Percentiles rank a stretch among this genome's conserved stretches.
Evolutionary conservation across 148 eudicot genomes (phyloP).

Genomic region (Bassia scoparia): DNA sequence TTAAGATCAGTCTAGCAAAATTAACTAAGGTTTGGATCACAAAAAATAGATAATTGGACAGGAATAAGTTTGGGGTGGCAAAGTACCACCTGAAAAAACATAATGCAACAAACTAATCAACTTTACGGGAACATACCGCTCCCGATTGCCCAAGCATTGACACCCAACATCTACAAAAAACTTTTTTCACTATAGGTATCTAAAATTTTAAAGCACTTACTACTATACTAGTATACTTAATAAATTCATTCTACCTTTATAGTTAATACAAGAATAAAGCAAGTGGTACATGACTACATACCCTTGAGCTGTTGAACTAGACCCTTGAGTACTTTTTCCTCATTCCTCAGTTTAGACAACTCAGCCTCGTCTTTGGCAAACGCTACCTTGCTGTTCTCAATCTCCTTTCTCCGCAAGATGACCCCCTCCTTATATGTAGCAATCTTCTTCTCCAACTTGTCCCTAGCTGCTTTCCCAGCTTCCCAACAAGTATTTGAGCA

Average conservation of each 20-base stretch:
- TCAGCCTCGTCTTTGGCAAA: constrained; percentile 75
- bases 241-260: background rate
- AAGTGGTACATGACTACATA: constrained; percentile 24
- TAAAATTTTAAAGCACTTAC: too few species aligned
- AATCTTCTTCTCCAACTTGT: constrained; percentile 78
- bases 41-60: background rate
- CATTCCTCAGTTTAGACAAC: constrained; percentile 63
- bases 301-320: constrained; percentile 86
- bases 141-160: too few species aligned
- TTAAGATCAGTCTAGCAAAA: background rate
- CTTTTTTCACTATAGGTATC: background rate
- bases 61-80: background rate
- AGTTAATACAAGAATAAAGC: background rate
- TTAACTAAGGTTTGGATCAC: background rate
- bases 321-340: constrained; percentile 77
- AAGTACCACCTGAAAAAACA: too few species aligned
- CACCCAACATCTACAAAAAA: background rate
- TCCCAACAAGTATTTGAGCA: constrained; percentile 97
- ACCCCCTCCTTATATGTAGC: constrained; percentile 71
- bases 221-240: background rate
- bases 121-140: background rate
- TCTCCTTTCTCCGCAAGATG: constrained; percentile 58
- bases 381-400: constrained; percentile 72
- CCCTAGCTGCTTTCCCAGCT: constrained; percentile 94
- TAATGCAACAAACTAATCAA: too few species aligned